Conservation (phyloP, 164 flowering plant genomes). For the Cinnamomum chago region DNA sequence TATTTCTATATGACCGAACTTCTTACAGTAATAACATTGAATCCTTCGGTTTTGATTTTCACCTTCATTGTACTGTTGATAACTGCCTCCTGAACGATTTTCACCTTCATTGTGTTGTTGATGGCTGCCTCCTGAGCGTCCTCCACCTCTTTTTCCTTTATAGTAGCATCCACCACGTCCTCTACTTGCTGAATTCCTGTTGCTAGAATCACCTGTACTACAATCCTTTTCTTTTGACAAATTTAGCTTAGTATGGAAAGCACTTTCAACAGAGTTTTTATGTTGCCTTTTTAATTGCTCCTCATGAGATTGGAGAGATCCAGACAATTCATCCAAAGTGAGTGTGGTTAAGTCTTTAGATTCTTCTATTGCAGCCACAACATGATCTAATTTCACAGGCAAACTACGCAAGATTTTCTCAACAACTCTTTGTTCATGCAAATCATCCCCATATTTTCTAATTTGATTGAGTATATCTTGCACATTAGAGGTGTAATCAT, state of each 20-base stretch:
- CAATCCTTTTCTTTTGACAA: background rate
- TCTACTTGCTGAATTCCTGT: background rate
- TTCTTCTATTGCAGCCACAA: conserved; percentile 5
- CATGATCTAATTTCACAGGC: background rate
- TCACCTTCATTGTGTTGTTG: too few species aligned
- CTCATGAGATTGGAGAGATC: background rate
- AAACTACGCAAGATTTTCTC: background rate
- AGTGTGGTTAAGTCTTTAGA: background rate
- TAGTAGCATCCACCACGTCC: background rate
- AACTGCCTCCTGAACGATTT: background rate
- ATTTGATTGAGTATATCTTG: background rate
- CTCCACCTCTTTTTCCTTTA: background rate
- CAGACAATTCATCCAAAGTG: background rate
- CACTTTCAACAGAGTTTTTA: background rate
- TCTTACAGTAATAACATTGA: background rate
- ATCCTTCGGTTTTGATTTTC: background rate
- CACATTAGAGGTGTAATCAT: background rate
- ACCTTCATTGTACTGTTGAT: background rate
- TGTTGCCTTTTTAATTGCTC: background rate
- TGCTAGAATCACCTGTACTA: too few species aligned
- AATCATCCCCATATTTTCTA: background rate
- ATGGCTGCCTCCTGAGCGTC: background rate
- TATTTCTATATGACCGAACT: background rate
- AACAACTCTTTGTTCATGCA: background rate
- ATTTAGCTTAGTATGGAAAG: background rate